Evolutionary conservation across 768 basidiomycete species (phyloP).

Genomic region (Clavaria fumosa): DNA sequence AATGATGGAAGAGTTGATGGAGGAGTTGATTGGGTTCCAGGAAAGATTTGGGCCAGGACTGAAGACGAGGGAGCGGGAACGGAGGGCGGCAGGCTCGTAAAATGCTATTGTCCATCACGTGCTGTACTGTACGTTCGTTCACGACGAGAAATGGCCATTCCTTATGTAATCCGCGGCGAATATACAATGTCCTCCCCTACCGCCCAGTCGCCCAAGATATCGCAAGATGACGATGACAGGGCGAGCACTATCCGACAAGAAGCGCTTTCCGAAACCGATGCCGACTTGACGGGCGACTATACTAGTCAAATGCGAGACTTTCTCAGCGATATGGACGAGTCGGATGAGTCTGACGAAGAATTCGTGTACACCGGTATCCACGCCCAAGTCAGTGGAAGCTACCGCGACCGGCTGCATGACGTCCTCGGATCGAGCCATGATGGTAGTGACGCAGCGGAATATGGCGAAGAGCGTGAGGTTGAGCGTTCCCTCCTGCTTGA

Average conservation of each 20-base stretch:
- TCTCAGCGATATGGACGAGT: constrained; percentile 32
- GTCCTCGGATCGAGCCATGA: constrained; percentile 52
- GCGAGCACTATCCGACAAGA: constrained; percentile 13
- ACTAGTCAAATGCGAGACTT: constrained; percentile 56
- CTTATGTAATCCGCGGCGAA: too few species aligned
- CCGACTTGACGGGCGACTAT: constrained; percentile 35
- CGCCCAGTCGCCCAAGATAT: too few species aligned
- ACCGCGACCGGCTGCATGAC: constrained; percentile 54
- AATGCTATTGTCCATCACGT: too few species aligned
- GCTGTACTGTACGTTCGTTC: too few species aligned
- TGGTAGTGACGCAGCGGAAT: constrained; percentile 16
- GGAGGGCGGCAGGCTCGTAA: constrained; percentile 25
- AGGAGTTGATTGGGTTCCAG: constrained; percentile 79
- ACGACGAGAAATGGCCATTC: too few species aligned
- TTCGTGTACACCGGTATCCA: constrained; percentile 69
- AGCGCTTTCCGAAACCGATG: constrained; percentile 21
- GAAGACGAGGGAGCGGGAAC: constrained; percentile 36
- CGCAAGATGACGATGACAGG: constrained; percentile 12
- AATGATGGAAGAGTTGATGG: constrained; percentile 84
- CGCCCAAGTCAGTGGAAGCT: constrained; percentile 34
- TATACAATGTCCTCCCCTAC: too few species aligned
- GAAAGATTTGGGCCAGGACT: constrained; percentile 59
- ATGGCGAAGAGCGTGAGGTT: constrained; percentile 30
- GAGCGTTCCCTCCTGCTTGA: constrained; percentile 30
- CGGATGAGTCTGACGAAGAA: constrained; percentile 39